Conservation (phyloP, 2,329 filamentous ascomycete species). For the Ophiostoma populinum region DNA sequence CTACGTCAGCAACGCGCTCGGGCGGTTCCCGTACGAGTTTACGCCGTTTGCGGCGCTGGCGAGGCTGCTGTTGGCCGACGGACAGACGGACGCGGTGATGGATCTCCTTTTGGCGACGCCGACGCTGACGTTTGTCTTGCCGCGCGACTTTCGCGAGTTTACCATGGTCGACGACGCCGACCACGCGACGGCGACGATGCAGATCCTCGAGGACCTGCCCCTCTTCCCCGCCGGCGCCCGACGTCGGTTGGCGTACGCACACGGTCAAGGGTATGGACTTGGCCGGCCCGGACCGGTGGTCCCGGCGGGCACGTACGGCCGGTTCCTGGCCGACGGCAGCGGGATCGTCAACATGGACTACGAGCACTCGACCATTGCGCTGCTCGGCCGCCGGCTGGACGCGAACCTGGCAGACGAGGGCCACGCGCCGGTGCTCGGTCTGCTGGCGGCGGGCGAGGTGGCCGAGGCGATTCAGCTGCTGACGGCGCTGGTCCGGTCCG, state of each 20-base stretch:
- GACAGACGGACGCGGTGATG: constrained; percentile 30
- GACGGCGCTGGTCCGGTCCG: constrained; percentile 46
- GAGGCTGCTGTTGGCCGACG: constrained; percentile 37
- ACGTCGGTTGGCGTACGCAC: constrained; percentile 24
- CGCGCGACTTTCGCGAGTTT: constrained; percentile 54
- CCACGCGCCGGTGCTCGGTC: constrained; percentile 33
- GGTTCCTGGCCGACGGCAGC: constrained; percentile 61
- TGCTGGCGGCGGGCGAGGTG: constrained; percentile 41
- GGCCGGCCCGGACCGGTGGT: too few species aligned
- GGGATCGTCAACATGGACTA: constrained; percentile 64
- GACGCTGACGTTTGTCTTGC: constrained; percentile 63
- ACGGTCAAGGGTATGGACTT: too few species aligned
- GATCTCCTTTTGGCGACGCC: constrained; percentile 51
- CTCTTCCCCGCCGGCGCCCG: constrained; percentile 38
- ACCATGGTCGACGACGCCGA: constrained; percentile 70
- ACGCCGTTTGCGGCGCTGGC: constrained; percentile 57
- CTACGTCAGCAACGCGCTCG: constrained; percentile 50
- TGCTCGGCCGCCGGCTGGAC: constrained; percentile 61
- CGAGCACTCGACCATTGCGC: constrained; percentile 60
- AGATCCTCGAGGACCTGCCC: constrained; percentile 44
- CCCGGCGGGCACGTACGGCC: constrained; percentile 46
- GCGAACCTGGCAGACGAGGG: constrained; percentile 43
- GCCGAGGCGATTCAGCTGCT: constrained; percentile 61
- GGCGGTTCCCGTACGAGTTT: constrained; percentile 75
- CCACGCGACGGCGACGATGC: constrained; percentile 47